These are phyloP conservation scores for Epichloe festucae DNA, from an alignment of 2,329 filamentous ascomycete genomes.

Conservation along the genomic window DNA sequence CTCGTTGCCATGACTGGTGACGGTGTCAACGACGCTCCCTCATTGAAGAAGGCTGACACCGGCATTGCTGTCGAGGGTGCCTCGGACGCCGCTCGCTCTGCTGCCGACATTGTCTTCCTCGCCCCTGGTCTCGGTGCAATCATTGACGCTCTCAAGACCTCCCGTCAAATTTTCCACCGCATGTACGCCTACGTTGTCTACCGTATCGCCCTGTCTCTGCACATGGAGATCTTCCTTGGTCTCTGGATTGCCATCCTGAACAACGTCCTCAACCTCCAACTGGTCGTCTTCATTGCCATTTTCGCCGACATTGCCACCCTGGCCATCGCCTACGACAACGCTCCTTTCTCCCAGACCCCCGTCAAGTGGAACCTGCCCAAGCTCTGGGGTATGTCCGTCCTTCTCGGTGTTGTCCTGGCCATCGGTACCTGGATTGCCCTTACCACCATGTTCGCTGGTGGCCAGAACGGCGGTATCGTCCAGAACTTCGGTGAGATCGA, in stretches of 20 bases:
- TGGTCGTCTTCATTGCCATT: conserved; percentile 89
- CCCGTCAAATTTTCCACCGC: conserved; percentile 88
- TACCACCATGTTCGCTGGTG: conserved; percentile 64
- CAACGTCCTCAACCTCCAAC: conserved; percentile 68
- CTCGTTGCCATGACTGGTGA: conserved; percentile 94
- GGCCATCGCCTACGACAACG: conserved; percentile 88
- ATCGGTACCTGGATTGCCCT: conserved; percentile 80
- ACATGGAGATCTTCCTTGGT: conserved; percentile 83
- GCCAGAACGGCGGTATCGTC: conserved; percentile 67
- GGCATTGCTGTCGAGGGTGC: conserved; percentile 91
- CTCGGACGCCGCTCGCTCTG: conserved; percentile 80
- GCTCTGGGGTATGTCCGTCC: conserved; percentile 83
- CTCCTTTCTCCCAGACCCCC: conserved; percentile 70
- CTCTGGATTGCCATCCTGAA: conserved; percentile 87
- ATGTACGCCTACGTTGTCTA: conserved; percentile 97
- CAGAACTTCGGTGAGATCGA: conserved; percentile 80
- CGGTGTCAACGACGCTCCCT: conserved; percentile 87
- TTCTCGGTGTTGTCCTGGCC: conserved; percentile 70
- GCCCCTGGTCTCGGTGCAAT: conserved; percentile 83
- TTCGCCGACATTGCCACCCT: conserved; percentile 88
- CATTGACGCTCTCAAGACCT: conserved; percentile 85
- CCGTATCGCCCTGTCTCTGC: conserved; percentile 83
- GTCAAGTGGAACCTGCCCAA: conserved; percentile 95
- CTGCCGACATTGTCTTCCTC: conserved; percentile 88
- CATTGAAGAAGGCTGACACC: conserved; percentile 89